Evolutionary conservation across 108 stramenopile genomes (phyloP), one percentile per base, ranked within the genome.

Genomic region (Cyclotella choctawhatcheeana): DNA sequence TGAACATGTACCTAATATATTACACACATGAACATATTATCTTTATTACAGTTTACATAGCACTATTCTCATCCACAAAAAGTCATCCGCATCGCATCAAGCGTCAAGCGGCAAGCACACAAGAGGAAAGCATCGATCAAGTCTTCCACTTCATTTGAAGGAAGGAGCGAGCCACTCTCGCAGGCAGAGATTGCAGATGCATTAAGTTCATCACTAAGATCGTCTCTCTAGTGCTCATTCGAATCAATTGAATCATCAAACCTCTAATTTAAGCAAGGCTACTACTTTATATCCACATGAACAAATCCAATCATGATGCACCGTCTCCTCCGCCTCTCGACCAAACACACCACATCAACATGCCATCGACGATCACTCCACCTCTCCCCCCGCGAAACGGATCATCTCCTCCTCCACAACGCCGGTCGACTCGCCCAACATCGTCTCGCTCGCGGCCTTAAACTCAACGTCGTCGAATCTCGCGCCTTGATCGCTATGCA

Each of bases 401-500:
- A 95, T 75, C 95, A 98, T 32, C 85, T 95, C 63, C 82, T 84
- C 35, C 84, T 98, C 47, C 91, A 92, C 74, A 68, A 84, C 58
- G 94, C 83, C 48, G 98, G 97, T 17, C 86, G 89, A 8, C 73
- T 99, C 25, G 97, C 98, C 0, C 98, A 99, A 73, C 90, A 92
- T 53, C 93, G 97, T 20, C 82, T 99, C 33, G 97, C 98, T 0
- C 83, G 98, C 12, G 97, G 97, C 18, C 51, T 95, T 1, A 84
- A 84, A 24, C 71, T 99, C 33, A 97, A 97, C 63, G 77, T 93
- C 64, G 95, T 95, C 14, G 98, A 99, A 76, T 69, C 89, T 5
- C 79, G 87, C 0, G 97, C 97, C 3, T 69, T 99, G 30, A 92
- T 99, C 56, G 91, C 96, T 30, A 88, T 85, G 85, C 91, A 95